Evolutionary conservation across 2,329 filamentous ascomycete genomes (phyloP).

Genomic region (Fusarium protoensiforme): DNA sequence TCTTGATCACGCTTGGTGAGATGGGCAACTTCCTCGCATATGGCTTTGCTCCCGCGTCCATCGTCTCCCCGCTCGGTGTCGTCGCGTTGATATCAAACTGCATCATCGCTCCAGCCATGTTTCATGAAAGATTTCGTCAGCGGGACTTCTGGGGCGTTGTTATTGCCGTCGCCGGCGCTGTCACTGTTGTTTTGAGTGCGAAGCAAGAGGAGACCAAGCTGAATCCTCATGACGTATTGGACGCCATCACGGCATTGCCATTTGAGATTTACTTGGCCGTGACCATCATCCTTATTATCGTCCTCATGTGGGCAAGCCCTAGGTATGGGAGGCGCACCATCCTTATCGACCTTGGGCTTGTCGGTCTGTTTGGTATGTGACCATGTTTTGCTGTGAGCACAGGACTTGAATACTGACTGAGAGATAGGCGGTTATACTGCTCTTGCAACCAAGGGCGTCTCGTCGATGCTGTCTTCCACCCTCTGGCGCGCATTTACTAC

Average conservation of each 20-base stretch:
- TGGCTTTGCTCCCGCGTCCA: conserved; percentile 96
- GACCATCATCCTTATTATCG: conserved; percentile 77
- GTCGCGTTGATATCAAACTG: conserved; percentile 97
- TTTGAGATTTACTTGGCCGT: conserved; percentile 92
- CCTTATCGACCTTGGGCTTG: conserved; percentile 90
- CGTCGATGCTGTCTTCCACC: conserved; percentile 92
- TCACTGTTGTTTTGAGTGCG: conserved; percentile 92
- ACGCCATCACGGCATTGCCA: conserved; percentile 85
- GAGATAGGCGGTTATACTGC: conserved; percentile 89
- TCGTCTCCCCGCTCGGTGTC: conserved; percentile 96
- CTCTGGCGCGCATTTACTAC: conserved; percentile 91
- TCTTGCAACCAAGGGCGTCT: conserved; percentile 94
- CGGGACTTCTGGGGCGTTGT: conserved; percentile 90
- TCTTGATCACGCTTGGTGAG: conserved; percentile 93
- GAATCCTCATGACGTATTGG: conserved; percentile 90
- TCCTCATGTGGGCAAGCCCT: conserved; percentile 84
- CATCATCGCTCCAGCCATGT: conserved; percentile 92
- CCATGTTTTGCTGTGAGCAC: conserved; percentile 1
- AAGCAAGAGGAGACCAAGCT: conserved; percentile 90
- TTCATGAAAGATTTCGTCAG: conserved; percentile 88
- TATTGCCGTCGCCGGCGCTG: conserved; percentile 86
- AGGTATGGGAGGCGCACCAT: conserved; percentile 88
- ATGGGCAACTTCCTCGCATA: conserved; percentile 97
- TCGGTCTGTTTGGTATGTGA: conserved; percentile 86
- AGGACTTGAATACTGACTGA: conserved; percentile 20